Evolutionary conservation across 176 grass and related monocot species (phyloP).

Genomic region (Paspalum vaginatum): DNA sequence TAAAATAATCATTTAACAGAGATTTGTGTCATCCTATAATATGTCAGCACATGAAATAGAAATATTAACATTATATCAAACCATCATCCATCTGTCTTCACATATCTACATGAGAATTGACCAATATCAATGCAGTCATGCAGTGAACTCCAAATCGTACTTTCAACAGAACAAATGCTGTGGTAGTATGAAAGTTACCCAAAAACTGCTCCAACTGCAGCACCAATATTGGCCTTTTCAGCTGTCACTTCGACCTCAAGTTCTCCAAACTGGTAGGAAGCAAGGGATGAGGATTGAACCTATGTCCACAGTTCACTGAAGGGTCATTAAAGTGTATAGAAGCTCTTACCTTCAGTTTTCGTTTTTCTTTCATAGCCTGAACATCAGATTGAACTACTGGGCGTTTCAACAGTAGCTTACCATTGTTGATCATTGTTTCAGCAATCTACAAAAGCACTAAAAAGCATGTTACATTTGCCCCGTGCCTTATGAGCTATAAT

Average conservation of each 20-base stretch:
- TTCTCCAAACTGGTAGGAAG: constrained; percentile 72
- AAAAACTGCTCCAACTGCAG: constrained; percentile 65
- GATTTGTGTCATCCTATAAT: neutral
- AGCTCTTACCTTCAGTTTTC: constrained; percentile 65
- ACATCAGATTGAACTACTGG: constrained; percentile 54
- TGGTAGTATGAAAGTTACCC: constrained; percentile 56
- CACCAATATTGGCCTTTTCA: constrained; percentile 67
- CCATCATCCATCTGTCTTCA: constrained; percentile 6
- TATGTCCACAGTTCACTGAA: constrained; percentile 4
- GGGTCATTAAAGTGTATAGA: constrained; percentile 16
- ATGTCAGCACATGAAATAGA: neutral
- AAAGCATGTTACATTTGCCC: constrained; percentile 34
- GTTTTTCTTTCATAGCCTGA: constrained; percentile 62
- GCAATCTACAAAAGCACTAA: constrained; percentile 58
- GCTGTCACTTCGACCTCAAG: constrained; percentile 71
- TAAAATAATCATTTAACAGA: neutral
- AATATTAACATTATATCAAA: constrained; percentile 11
- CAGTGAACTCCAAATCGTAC: neutral
- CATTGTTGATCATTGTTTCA: constrained; percentile 80
- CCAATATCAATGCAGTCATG: neutral
- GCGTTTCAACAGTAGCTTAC: constrained; percentile 62
- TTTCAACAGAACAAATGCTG: constrained; percentile 19
- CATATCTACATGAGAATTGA: constrained; percentile 11
- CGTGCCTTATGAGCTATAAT: no score
- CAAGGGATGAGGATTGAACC: constrained; percentile 6